Evolutionary conservation across 371 early-diverging fungal genomes (phyloP), one percentile per base, ranked within the genome.

Genomic region (Smittium mucronatum): DNA sequence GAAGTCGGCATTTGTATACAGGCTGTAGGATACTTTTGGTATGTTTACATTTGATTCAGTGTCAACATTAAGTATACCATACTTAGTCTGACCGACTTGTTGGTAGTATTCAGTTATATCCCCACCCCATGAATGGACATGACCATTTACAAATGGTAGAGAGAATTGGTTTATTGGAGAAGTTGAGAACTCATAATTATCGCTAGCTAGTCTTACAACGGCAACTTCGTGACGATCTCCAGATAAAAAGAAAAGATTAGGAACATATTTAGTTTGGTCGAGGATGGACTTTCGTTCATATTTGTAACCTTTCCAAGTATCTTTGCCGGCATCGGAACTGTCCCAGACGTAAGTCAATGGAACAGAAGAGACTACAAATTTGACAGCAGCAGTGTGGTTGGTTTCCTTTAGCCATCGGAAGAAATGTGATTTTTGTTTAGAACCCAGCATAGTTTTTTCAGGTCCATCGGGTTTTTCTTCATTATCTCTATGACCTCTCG

Each of bases 191-290:
- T 82, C 82, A 2, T 76, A 63, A 69, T 76, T 76, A 1, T 76
- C 75, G 28, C 73, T 73, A 25, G 73, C 70, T 68, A 78, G 73
- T 58, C 71, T 70, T 2, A 75, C 74, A 0, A 83, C 76, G 0
- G 82, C 81, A 69, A 81, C 81, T 64, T 82, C 82, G 67, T 82
- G 82, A 21, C 82, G 73, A 75, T 82, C 82, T 32, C 82, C 82
- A n/a, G 82, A 80, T 21, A 82, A 71, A 58, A 76, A 77, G 58
- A 74, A 71, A 57, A 82, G 63, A 57, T 82, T 82, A 21, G 75
- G 75, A 1, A 82, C 70, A 28, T 75, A 34, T 33, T 67, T 59
- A 0, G 80, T 75, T 34, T 73, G 32, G 16, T 65, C 68, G 26
- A 82, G 70, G 35, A 82, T 75, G 64, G 78, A 79, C 1, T 69